Evolutionary conservation across 1,139 yeast species (phyloP).

Genomic region (Geotrichum citri-aurantii): DNA sequence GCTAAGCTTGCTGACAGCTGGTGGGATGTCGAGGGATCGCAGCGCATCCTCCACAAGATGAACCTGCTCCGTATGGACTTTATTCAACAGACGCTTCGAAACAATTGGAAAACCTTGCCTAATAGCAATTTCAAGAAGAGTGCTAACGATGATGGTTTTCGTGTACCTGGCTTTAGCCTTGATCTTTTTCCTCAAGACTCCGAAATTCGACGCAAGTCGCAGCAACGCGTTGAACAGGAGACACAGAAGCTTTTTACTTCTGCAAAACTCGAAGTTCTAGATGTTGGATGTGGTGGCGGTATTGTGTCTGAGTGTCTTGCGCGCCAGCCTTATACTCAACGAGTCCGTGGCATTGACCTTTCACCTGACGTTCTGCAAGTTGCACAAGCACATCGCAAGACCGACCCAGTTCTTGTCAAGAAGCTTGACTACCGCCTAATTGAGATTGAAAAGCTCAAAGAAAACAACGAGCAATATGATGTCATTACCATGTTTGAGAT

Average conservation of each 20-base stretch:
- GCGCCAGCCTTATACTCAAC: slow-evolving; percentile 47
- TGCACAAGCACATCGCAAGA: slow-evolving; percentile 59
- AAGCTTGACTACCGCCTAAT: slow-evolving; percentile 55
- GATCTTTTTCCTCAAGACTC: slow-evolving; percentile 52
- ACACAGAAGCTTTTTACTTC: slow-evolving; percentile 20
- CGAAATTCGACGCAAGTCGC: slow-evolving; percentile 8
- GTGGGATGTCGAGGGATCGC: slow-evolving; percentile 97
- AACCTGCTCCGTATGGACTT: slow-evolving; percentile 85
- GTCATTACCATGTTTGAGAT: slow-evolving; percentile 88
- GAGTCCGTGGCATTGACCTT: slow-evolving; percentile 78
- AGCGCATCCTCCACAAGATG: slow-evolving; percentile 90
- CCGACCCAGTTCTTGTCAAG: slow-evolving; percentile 55
- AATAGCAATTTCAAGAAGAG: slow-evolving; percentile 22
- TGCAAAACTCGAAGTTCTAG: slow-evolving; percentile 52
- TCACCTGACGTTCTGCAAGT: slow-evolving; percentile 76
- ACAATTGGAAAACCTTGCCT: slow-evolving; percentile 38
- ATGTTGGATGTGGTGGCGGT: slow-evolving; percentile 98
- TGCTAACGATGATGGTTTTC: not conserved
- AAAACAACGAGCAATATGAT: slow-evolving; percentile 48
- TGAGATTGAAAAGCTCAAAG: slow-evolving; percentile 46
- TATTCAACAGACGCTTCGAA: slow-evolving; percentile 53
- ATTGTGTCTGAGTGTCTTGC: slow-evolving; percentile 83
- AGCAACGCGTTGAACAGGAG: not conserved
- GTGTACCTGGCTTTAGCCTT: slow-evolving; percentile 68
- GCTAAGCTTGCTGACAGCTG: slow-evolving; percentile 78